Percentiles rank a stretch among this genome's conserved stretches.
phyloP scores from a whole-genome alignment of 495 filamentous ascomycete genomes.

The Penicillium diatomitis region DNA sequence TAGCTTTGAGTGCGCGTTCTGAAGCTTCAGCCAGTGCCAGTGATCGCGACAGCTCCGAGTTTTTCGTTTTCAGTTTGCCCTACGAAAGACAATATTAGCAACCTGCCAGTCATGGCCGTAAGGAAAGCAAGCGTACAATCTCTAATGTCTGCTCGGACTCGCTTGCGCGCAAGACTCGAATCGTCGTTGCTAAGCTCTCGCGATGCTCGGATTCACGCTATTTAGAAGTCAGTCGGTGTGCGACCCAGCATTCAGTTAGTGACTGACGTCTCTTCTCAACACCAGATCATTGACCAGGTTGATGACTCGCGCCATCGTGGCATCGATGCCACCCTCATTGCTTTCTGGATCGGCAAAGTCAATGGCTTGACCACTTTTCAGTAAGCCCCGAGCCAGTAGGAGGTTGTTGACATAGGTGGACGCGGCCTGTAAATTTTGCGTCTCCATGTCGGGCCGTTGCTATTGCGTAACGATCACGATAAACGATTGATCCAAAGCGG shows the following conservation, averaged over 20 bases:
- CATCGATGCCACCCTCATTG: constrained; percentile 51
- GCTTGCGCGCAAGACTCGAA: constrained; percentile 63
- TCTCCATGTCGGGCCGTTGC: constrained; percentile 50
- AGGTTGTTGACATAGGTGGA: constrained; percentile 96
- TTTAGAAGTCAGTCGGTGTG: constrained; percentile 7
- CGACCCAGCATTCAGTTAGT: neutral
- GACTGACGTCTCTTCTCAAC: constrained; percentile 66
- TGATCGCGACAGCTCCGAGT: constrained; percentile 63
- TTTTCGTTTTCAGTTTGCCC: constrained; percentile 58
- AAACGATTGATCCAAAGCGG: constrained; percentile 22
- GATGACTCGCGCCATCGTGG: constrained; percentile 78
- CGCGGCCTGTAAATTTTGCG: constrained; percentile 72
- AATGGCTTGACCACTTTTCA: constrained; percentile 75
- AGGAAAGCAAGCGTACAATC: constrained; percentile 29
- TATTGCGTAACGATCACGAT: constrained; percentile 8
- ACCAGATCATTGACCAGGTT: constrained; percentile 90
- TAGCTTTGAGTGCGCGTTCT: constrained; percentile 57
- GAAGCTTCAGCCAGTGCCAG: constrained; percentile 65
- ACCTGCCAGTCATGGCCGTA: neutral
- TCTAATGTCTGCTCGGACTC: constrained; percentile 59
- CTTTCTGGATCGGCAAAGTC: constrained; percentile 73
- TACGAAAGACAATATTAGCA: constrained; percentile 11
- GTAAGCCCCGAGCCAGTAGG: constrained; percentile 75
- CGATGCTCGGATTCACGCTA: constrained; percentile 85
- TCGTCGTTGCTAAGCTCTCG: constrained; percentile 67